phyloP scores from a whole-genome alignment of 164 flowering plant species.

The Echeveria elegans region DNA sequence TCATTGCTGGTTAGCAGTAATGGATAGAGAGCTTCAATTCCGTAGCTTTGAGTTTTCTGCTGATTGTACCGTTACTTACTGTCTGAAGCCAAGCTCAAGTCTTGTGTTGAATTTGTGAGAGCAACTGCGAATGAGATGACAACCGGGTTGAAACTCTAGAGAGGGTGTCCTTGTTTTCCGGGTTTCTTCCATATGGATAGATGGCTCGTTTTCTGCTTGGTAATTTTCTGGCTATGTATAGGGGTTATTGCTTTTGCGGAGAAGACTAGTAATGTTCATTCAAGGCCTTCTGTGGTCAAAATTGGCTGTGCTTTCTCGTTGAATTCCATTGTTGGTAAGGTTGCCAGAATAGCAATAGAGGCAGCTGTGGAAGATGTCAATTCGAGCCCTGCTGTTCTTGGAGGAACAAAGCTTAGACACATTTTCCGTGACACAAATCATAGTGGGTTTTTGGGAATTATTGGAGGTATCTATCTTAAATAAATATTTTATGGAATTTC shows the following conservation, averaged over 20 bases:
- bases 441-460: constrained; percentile 51
- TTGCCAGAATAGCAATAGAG: constrained; percentile 51
- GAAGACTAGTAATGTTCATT: not conserved
- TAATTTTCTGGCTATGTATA: not conserved
- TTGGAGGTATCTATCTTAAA: constrained; percentile 38
- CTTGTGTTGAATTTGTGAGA: not conserved
- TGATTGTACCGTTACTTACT: not conserved
- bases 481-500: not conserved
- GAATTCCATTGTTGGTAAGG: constrained; percentile 38
- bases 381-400: constrained; percentile 45
- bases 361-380: constrained; percentile 69
- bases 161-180: not conserved
- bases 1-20: not conserved
- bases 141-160: not conserved
- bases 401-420: constrained; percentile 40
- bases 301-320: constrained; percentile 60
- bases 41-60: not conserved
- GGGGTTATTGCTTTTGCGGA: not conserved
- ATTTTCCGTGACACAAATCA: constrained; percentile 43
- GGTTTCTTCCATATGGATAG: not conserved
- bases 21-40: not conserved
- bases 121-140: not conserved
- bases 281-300: constrained; percentile 24
- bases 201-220: not conserved
- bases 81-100: not conserved